These are phyloP conservation scores for Berberis thunbergii DNA, from an alignment of 164 flowering plant species.

Conservation along the genomic window DNA sequence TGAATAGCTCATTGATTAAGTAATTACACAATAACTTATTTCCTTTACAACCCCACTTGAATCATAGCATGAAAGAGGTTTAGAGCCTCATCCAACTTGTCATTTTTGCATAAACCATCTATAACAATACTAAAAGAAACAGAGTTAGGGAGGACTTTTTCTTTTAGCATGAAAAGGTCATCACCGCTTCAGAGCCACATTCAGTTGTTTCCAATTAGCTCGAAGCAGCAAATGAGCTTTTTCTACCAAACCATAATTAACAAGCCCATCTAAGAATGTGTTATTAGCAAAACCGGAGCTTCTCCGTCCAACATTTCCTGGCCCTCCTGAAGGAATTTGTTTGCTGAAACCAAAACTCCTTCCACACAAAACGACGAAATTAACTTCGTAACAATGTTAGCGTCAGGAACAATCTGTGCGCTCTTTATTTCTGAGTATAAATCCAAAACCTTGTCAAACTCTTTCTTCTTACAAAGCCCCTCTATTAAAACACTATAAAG, in stretches of 20 bases:
- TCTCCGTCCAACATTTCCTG: conserved; percentile 20
- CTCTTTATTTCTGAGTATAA: conserved; percentile 58
- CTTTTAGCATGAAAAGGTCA: conserved; percentile 15
- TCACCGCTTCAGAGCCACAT: conserved; percentile 13
- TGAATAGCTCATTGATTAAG: conserved; percentile 53
- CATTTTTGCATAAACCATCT: conserved; percentile 45
- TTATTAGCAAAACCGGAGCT: conserved; percentile 23
- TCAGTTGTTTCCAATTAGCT: conserved; percentile 25
- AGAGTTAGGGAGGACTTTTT: conserved; percentile 24
- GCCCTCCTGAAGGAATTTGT: conserved; percentile 20
- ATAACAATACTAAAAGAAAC: conserved; percentile 52
- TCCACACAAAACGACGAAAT: conserved; percentile 32
- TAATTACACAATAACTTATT: conserved; percentile 52
- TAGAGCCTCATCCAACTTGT: conserved; percentile 56
- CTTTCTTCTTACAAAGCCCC: conserved; percentile 54
- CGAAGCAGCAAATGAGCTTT: conserved; percentile 45
- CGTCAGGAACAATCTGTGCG: conserved; percentile 48
- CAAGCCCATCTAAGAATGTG: conserved; percentile 42
- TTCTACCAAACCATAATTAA: conserved; percentile 29
- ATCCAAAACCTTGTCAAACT: conserved; percentile 37
- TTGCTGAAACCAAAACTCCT: conserved; percentile 21
- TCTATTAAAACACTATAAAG: conserved; percentile 61
- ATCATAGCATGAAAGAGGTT: conserved; percentile 47
- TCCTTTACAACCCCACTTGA: conserved; percentile 30
- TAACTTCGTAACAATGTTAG: conserved; percentile 32